Evolutionary conservation across 192 early-diverging fungal species (phyloP).

Genomic region (Umbelopsis isabellina): DNA sequence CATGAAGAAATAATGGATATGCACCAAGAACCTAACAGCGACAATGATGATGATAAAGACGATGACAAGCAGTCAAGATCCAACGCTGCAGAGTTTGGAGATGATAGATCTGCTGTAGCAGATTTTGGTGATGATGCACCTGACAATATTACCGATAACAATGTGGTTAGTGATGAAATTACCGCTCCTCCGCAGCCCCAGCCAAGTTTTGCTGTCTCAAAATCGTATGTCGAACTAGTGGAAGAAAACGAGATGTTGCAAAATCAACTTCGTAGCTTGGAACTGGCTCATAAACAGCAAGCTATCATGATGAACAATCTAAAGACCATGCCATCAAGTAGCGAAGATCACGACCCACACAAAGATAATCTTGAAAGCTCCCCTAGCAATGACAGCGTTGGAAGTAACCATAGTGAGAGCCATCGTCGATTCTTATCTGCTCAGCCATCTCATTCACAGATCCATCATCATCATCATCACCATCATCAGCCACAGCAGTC

Average conservation of each 20-base stretch:
- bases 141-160: constrained; percentile 25
- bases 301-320: constrained; percentile 34
- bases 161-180: constrained; percentile 38
- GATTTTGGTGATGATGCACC: constrained; percentile 30
- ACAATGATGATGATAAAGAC: constrained; percentile 4
- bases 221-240: constrained; percentile 39
- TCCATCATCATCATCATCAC: background rate
- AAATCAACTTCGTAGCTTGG: constrained; percentile 34
- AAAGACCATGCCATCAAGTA: constrained; percentile 15
- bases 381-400: background rate
- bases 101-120: constrained; percentile 36
- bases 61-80: constrained; percentile 34
- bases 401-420: constrained; percentile 1
- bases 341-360: background rate
- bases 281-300: constrained; percentile 38
- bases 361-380: constrained; percentile 4
- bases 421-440: background rate
- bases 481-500: background rate
- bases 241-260: constrained; percentile 45
- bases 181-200: constrained; percentile 46
- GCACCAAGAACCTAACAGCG: background rate
- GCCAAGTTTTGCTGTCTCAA: constrained; percentile 42
- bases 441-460: background rate
- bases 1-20: constrained; percentile 18
- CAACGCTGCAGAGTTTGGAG: constrained; percentile 44